These are phyloP conservation scores for Phytophthora pseudosyringae DNA, from an alignment of 352 stramenopile genomes.

Conservation along the genomic window DNA sequence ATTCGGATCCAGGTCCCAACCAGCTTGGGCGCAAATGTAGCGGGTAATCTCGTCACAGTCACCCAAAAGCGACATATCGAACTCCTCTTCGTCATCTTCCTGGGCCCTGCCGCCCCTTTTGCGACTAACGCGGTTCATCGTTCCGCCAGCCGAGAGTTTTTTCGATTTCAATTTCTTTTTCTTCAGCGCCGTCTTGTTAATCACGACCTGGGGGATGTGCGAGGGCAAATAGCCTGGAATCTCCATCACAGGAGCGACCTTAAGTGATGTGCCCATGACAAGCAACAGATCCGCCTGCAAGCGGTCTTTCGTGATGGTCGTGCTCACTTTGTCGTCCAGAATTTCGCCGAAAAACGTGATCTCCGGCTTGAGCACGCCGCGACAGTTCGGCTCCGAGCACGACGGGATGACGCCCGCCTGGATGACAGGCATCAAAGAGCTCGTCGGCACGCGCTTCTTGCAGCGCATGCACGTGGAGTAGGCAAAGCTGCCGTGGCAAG, in stretches of 20 bases:
- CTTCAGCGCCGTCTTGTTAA: slow-evolving; percentile 90
- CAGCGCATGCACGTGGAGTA: slow-evolving; percentile 93
- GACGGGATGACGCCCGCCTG: slow-evolving; percentile 80
- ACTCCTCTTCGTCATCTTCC: slow-evolving; percentile 52
- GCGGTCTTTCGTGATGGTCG: slow-evolving; percentile 71
- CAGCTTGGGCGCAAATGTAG: slow-evolving; percentile 65
- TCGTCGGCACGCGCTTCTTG: slow-evolving; percentile 57
- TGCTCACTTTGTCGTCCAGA: slow-evolving; percentile 89
- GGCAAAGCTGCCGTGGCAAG: slow-evolving; percentile 94
- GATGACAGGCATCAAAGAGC: slow-evolving; percentile 73
- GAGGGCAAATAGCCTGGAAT: slow-evolving; percentile 85
- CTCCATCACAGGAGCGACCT: slow-evolving; percentile 95
- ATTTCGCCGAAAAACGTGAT: slow-evolving; percentile 98
- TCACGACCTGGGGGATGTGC: slow-evolving; percentile 88
- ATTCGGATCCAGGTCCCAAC: slow-evolving; percentile 47
- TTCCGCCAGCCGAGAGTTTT: slow-evolving; percentile 27
- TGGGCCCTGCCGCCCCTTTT: slow-evolving; percentile 26
- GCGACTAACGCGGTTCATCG: slow-evolving; percentile 23
- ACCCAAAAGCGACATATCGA: slow-evolving; percentile 84
- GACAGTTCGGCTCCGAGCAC: slow-evolving; percentile 69
- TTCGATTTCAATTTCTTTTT: slow-evolving; percentile 72
- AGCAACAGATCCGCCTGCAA: slow-evolving; percentile 94
- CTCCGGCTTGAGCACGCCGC: slow-evolving; percentile 96
- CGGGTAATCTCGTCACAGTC: slow-evolving; percentile 81
- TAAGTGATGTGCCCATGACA: slow-evolving; percentile 98